phyloP scores from a whole-genome alignment of 1,284 basidiomycete species.

The Heterobasidion occidentale region DNA sequence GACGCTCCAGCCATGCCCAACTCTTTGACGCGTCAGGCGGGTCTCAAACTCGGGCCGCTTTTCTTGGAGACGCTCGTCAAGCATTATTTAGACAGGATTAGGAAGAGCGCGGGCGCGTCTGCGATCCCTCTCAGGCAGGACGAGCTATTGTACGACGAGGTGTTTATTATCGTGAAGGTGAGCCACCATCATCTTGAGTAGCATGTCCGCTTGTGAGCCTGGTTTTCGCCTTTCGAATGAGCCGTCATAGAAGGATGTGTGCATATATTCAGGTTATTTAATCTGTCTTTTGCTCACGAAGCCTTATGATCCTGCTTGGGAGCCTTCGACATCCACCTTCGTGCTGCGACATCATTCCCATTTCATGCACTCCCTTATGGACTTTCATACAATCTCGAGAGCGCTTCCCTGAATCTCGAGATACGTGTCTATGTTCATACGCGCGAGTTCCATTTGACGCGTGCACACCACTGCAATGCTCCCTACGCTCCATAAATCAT shows the following conservation, averaged over 20 bases:
- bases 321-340: background rate
- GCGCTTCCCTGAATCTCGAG: too few species aligned
- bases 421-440: too few species aligned
- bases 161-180: constrained; percentile 67
- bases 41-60: constrained; percentile 55
- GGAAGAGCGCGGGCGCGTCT: constrained; percentile 26
- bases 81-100: constrained; percentile 64
- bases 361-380: too few species aligned
- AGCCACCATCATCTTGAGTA: constrained; percentile 11
- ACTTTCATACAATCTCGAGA: too few species aligned
- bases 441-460: too few species aligned
- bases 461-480: background rate
- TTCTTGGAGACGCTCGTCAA: constrained; percentile 66
- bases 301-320: background rate
- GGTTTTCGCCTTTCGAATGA: background rate
- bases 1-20: constrained; percentile 16
- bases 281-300: too few species aligned
- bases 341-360: too few species aligned
- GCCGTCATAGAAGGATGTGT: too few species aligned
- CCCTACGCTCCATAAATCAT: background rate
- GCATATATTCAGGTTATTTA: too few species aligned
- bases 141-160: constrained; percentile 71
- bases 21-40: constrained; percentile 41
- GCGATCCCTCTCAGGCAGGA: constrained; percentile 41
- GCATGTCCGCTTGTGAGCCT: background rate